Conservation (phyloP, 2,329 filamentous ascomycete genomes). For the Clarireedia hainanense region DNA sequence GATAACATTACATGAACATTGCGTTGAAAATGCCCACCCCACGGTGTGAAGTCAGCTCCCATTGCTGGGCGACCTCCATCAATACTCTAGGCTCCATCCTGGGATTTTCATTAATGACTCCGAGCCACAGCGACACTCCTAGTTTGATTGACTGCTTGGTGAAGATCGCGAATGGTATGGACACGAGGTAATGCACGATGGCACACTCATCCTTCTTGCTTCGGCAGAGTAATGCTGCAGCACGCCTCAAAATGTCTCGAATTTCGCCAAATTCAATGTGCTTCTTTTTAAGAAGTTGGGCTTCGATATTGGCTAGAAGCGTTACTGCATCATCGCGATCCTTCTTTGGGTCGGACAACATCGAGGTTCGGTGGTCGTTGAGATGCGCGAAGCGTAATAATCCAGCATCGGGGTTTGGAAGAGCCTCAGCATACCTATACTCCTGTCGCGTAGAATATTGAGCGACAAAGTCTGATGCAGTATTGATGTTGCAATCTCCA, state of each 20-base stretch:
- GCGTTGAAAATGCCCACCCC: slow-evolving; percentile 75
- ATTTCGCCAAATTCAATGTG: slow-evolving; percentile 66
- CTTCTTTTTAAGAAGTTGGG: slow-evolving; percentile 60
- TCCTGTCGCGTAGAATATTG: slow-evolving; percentile 97
- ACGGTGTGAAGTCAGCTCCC: slow-evolving; percentile 75
- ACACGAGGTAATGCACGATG: slow-evolving; percentile 80
- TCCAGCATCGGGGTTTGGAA: slow-evolving; percentile 60
- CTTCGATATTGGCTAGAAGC: slow-evolving; percentile 65
- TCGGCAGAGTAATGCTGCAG: slow-evolving; percentile 78
- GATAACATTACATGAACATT: slow-evolving; percentile 47
- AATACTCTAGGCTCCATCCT: slow-evolving; percentile 79
- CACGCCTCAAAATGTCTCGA: slow-evolving; percentile 72
- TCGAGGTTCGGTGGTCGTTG: slow-evolving; percentile 37
- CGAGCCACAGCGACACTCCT: slow-evolving; percentile 91
- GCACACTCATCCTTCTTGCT: slow-evolving; percentile 67
- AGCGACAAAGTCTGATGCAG: slow-evolving; percentile 90
- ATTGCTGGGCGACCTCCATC: slow-evolving; percentile 80
- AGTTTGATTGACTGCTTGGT: slow-evolving; percentile 93
- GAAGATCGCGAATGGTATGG: slow-evolving; percentile 87
- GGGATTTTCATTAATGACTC: slow-evolving; percentile 93
- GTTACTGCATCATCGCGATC: slow-evolving; percentile 53
- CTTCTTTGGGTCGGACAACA: slow-evolving; percentile 39
- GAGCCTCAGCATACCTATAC: slow-evolving; percentile 77
- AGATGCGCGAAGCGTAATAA: slow-evolving; percentile 54
- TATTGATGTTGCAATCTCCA: slow-evolving; percentile 71